Conservation (phyloP, 1,139 yeast genomes). For the Candida pseudoviswanathii region DNA sequence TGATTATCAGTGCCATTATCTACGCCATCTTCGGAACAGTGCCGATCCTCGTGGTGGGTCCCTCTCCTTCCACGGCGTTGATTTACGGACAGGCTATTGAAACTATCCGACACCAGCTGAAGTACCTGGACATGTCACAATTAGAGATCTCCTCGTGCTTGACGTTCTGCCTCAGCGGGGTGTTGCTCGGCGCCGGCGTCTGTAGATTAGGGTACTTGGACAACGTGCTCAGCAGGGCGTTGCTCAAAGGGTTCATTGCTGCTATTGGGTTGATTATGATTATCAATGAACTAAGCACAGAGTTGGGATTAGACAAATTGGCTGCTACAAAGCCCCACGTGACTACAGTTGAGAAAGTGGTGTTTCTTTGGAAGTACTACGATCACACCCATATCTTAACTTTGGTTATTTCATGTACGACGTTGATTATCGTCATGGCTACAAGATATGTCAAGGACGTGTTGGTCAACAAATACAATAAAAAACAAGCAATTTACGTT, state of each 20-base stretch:
- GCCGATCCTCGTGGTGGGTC: constrained; percentile 38
- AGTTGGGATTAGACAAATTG: constrained; percentile 28
- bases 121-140: constrained; percentile 18
- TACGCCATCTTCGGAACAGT: constrained; percentile 36
- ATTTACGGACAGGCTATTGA: constrained; percentile 35
- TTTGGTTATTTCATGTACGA: constrained; percentile 21
- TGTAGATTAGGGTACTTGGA: constrained; percentile 35
- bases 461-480: constrained; percentile 21
- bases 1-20: constrained; percentile 28
- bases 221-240: constrained; percentile 32
- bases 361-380: constrained; percentile 20
- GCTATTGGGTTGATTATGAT: constrained; percentile 42
- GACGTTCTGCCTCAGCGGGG: constrained; percentile 27
- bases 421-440: constrained; percentile 25
- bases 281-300: constrained; percentile 30
- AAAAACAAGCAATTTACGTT: constrained; percentile 25
- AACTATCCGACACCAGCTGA: constrained; percentile 19
- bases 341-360: constrained; percentile 26
- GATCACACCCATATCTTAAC: constrained; percentile 25
- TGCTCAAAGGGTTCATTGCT: constrained; percentile 36
- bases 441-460: constrained; percentile 22
- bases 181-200: constrained; percentile 31
- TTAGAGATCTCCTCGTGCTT: constrained; percentile 30
- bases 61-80: constrained; percentile 36
- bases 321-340: constrained; percentile 23